phyloP scores from a whole-genome alignment of 192 early-diverging fungal species.

The Geosiphon pyriformis region DNA sequence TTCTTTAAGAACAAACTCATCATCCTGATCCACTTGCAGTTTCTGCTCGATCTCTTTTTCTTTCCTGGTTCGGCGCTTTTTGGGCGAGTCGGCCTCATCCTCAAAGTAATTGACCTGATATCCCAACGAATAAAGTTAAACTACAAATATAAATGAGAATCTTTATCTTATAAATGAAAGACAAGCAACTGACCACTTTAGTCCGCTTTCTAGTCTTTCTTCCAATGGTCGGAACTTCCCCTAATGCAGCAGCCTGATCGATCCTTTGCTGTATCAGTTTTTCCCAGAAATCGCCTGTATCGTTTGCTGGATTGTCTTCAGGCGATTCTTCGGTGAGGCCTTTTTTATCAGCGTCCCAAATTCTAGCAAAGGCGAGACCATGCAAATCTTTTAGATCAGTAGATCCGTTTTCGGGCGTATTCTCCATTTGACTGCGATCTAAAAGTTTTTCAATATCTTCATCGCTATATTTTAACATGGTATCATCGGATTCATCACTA shows the following conservation, averaged over 20 bases:
- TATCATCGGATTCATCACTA: slow-evolving; percentile 46
- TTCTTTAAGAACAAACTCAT: background rate
- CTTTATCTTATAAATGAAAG: no score
- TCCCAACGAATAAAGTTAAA: background rate
- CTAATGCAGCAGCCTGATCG: background rate
- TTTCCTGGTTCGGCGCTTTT: background rate
- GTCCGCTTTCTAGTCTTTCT: slow-evolving; percentile 30
- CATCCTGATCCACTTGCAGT: background rate
- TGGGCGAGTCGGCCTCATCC: background rate
- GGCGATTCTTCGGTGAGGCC: slow-evolving; percentile 39
- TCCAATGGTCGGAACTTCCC: slow-evolving; percentile 4
- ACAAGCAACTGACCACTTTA: slow-evolving; percentile 21
- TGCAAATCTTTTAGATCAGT: slow-evolving; percentile 34
- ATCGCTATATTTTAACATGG: slow-evolving; percentile 50
- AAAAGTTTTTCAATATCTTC: slow-evolving; percentile 54
- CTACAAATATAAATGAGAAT: background rate
- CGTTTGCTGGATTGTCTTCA: slow-evolving; percentile 12
- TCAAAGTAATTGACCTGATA: slow-evolving; percentile 7
- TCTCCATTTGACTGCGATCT: slow-evolving; percentile 48
- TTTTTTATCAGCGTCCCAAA: slow-evolving; percentile 55
- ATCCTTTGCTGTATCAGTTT: slow-evolving; percentile 24
- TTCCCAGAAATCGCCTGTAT: slow-evolving; percentile 29
- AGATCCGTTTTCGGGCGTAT: slow-evolving; percentile 23
- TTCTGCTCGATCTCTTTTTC: background rate
- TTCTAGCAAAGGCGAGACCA: slow-evolving; percentile 56